Evolutionary conservation across 345 rosid species (phyloP).

Genomic region (Triadica sebifera): DNA sequence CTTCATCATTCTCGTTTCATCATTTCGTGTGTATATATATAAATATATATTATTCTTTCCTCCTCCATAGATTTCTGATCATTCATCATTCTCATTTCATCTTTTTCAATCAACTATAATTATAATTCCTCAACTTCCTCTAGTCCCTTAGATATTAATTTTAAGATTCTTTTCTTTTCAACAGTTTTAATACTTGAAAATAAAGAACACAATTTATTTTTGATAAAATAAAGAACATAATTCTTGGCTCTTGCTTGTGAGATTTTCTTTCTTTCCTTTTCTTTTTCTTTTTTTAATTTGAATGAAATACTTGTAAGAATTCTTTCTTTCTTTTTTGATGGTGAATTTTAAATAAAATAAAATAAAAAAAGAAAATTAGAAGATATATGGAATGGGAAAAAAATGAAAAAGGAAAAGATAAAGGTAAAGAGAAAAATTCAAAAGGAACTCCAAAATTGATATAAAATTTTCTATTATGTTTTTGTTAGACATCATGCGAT

Average conservation of each 20-base stretch:
- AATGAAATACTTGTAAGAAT: too few species aligned
- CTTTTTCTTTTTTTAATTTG: too few species aligned
- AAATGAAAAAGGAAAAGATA: slow-evolving; percentile 1
- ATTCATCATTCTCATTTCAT: slow-evolving; percentile 20
- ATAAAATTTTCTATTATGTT: neutral
- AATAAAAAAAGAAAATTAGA: too few species aligned
- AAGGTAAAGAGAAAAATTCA: slow-evolving; percentile 10
- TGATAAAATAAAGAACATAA: too few species aligned
- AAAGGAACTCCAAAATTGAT: slow-evolving; percentile 21
- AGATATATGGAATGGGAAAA: too few species aligned
- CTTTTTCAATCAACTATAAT: neutral
- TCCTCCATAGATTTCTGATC: too few species aligned
- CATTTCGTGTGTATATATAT: too few species aligned
- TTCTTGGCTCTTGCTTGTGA: slow-evolving; percentile 15
- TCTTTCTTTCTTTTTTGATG: slow-evolving; percentile 4
- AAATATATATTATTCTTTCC: too few species aligned
- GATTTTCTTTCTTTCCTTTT: too few species aligned
- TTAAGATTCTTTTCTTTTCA: neutral
- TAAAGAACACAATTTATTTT: slow-evolving; percentile 30
- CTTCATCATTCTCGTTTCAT: slow-evolving; percentile 20
- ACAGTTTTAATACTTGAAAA: slow-evolving; percentile 17
- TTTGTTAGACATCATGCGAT: slow-evolving; percentile 37
- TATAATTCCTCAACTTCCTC: neutral
- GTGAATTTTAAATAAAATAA: too few species aligned
- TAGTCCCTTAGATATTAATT: neutral